A percentile compares a stretch with the other conserved stretches of the same genome.
phyloP scores from a whole-genome alignment of 148 eudicot genomes.

The Polygonum maritimum region DNA sequence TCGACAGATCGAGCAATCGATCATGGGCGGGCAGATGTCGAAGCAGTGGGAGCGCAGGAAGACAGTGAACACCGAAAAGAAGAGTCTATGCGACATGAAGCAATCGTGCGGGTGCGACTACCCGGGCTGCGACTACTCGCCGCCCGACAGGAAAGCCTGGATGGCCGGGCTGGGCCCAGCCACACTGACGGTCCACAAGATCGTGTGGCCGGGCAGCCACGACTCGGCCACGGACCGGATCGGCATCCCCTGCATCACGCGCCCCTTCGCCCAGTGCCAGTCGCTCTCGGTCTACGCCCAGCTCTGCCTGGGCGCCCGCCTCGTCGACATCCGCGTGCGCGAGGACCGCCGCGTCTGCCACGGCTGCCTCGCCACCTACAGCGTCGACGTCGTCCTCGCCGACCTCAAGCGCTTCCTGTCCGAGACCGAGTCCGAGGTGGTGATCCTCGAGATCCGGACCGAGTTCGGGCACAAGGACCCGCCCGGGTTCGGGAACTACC shows the following conservation, averaged over 20 bases:
- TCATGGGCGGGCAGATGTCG: slow-evolving; percentile 67
- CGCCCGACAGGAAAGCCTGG: slow-evolving; percentile 70
- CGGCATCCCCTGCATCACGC: slow-evolving; percentile 57
- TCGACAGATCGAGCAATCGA: background rate
- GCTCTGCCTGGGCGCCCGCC: slow-evolving; percentile 60
- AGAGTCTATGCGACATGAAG: slow-evolving; percentile 37
- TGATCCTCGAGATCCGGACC: slow-evolving; percentile 79
- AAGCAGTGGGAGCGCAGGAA: slow-evolving; percentile 47
- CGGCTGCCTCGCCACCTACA: slow-evolving; percentile 58
- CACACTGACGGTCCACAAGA: slow-evolving; percentile 44
- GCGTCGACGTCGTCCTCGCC: slow-evolving; percentile 57
- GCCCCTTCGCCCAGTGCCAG: slow-evolving; percentile 93
- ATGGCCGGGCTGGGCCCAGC: slow-evolving; percentile 58
- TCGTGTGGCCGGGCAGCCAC: slow-evolving; percentile 91
- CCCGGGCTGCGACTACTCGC: slow-evolving; percentile 59
- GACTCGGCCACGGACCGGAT: slow-evolving; percentile 84
- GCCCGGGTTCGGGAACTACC: slow-evolving; percentile 63
- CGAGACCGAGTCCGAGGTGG: slow-evolving; percentile 74
- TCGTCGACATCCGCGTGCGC: slow-evolving; percentile 69
- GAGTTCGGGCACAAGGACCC: slow-evolving; percentile 88
- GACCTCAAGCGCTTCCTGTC: slow-evolving; percentile 63
- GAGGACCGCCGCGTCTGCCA: slow-evolving; percentile 77
- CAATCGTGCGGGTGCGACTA: slow-evolving; percentile 43
- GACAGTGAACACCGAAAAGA: slow-evolving; percentile 37
- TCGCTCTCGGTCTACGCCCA: slow-evolving; percentile 68